Evolutionary conservation across 192 early-diverging fungal species (phyloP), one percentile per base, ranked within the genome.

Genomic region (Dimargaris xerosporica): DNA sequence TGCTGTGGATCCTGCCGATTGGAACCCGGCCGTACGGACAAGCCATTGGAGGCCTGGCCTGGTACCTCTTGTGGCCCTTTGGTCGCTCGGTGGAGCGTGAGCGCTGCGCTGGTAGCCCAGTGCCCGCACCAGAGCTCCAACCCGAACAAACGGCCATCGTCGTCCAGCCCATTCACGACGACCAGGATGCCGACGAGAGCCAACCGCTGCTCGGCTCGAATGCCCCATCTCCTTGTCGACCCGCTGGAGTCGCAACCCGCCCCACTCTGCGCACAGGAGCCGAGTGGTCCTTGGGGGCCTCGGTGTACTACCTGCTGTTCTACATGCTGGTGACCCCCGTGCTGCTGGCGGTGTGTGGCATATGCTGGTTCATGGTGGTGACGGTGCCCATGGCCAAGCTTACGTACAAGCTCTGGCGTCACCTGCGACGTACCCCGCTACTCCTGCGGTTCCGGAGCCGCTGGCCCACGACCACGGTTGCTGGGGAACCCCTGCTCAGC

Each of bases 1-100:
- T 86, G 7, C 62, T 94, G 29, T 72, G 76, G 11, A 61, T 79
- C 0, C 69, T 78, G 25, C 82, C 82, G 0, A 69, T 65, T 53
- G 79, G 75, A 62, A 84, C 87, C 21, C 66, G 55, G n/a, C 58
- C 46, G 31, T 88, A 85, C 68, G 74, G 77, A 4, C 62, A 79
- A 48, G 86, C 93, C 9, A 65, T 91, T 6, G 62, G 84, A 0
- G 92, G 88, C 54, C 76, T 96, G 0, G 80, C 85, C 31, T 73
- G 79, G 54, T 98, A 98, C 63, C 73, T 96, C n/a, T 73, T 98
- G 23, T 95, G 91, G 90, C 95, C 95, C 10, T 98, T 98, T 81
- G 93, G 92, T 10, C 87, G 91, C 63, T 93, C 90, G 71, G 87
- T 96, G 17, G 89, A 89, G 62, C 79, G 82, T 21, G 54, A 53